A percentile compares a stretch with the other conserved stretches of the same genome.
These are phyloP conservation scores for Hypoxylon subgilvum DNA, from an alignment of 495 filamentous ascomycete genomes.

Conservation along the genomic window DNA sequence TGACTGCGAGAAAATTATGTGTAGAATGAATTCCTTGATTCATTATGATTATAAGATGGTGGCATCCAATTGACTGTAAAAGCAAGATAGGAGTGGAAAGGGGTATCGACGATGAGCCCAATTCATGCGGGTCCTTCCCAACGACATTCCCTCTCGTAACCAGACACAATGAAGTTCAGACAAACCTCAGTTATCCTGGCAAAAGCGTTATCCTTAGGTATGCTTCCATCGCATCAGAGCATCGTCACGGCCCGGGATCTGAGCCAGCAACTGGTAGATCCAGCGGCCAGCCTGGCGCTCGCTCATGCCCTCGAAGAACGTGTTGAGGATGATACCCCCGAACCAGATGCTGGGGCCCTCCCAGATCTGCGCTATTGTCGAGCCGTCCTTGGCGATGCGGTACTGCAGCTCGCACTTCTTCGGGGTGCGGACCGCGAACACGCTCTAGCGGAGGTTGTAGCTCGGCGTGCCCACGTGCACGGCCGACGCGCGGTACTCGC, in stretches of 20 bases:
- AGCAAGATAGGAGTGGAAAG: too few relatives aligned
- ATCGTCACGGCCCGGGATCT: slow-evolving; percentile 14
- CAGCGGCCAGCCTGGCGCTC: background rate
- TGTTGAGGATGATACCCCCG: background rate
- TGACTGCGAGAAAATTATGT: too few relatives aligned
- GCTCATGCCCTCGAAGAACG: slow-evolving; percentile 17
- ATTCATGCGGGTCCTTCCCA: too few relatives aligned
- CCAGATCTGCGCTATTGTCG: slow-evolving; percentile 7
- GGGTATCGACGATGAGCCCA: too few relatives aligned
- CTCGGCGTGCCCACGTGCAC: slow-evolving; percentile 12
- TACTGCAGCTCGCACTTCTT: background rate
- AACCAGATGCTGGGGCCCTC: background rate
- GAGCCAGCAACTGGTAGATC: slow-evolving; percentile 7
- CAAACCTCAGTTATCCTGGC: too few relatives aligned
- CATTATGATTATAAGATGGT: too few relatives aligned
- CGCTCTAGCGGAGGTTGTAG: background rate
- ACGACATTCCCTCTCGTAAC: too few relatives aligned
- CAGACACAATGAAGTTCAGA: too few relatives aligned
- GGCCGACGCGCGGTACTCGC: slow-evolving; percentile 16
- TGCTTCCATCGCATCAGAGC: slow-evolving; percentile 18
- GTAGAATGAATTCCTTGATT: too few relatives aligned
- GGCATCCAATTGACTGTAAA: too few relatives aligned
- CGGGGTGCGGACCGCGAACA: slow-evolving; percentile 9
- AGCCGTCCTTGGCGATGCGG: background rate
- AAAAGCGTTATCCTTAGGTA: slow-evolving; percentile 11